A percentile compares a stretch with the other conserved stretches of the same genome.
phyloP scores from a whole-genome alignment of 2,329 filamentous ascomycete genomes.

The Coleophoma cylindrospora region DNA sequence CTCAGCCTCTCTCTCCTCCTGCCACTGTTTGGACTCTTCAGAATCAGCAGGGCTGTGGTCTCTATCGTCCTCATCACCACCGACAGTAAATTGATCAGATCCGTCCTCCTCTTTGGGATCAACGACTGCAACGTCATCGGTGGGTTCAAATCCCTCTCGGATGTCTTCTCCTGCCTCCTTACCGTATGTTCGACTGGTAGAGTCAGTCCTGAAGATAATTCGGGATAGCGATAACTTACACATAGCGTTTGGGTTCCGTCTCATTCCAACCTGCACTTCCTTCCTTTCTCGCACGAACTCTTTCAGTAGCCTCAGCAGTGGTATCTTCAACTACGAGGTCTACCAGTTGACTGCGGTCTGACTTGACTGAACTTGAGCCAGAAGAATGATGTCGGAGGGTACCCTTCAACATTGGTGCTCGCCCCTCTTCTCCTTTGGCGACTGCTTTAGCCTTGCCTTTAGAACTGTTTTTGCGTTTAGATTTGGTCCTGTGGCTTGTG shows the following conservation, averaged over 20 bases:
- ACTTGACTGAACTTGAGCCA: constrained; percentile 41
- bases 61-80: constrained; percentile 23
- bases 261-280: constrained; percentile 56
- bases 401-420: constrained; percentile 24
- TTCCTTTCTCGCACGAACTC: constrained; percentile 57
- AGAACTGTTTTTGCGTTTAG: constrained; percentile 25
- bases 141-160: constrained; percentile 46
- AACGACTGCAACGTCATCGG: constrained; percentile 35
- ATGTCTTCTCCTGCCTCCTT: constrained; percentile 43
- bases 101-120: constrained; percentile 36
- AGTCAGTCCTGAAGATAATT: constrained; percentile 1
- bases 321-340: constrained; percentile 63
- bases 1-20: constrained; percentile 20
- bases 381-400: constrained; percentile 42
- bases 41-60: constrained; percentile 25
- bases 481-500: constrained; percentile 24
- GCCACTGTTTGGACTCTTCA: constrained; percentile 38
- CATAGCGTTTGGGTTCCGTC: constrained; percentile 46
- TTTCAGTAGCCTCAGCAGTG: constrained; percentile 55
- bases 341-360: constrained; percentile 57
- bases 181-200: constrained; percentile 38
- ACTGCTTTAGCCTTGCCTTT: constrained; percentile 16
- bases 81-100: constrained; percentile 19
- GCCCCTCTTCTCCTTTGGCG: constrained; percentile 21
- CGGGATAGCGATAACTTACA: constrained; percentile 33